phyloP scores from a whole-genome alignment of 2,329 filamentous ascomycete genomes.

The Colletotrichum godetiae region DNA sequence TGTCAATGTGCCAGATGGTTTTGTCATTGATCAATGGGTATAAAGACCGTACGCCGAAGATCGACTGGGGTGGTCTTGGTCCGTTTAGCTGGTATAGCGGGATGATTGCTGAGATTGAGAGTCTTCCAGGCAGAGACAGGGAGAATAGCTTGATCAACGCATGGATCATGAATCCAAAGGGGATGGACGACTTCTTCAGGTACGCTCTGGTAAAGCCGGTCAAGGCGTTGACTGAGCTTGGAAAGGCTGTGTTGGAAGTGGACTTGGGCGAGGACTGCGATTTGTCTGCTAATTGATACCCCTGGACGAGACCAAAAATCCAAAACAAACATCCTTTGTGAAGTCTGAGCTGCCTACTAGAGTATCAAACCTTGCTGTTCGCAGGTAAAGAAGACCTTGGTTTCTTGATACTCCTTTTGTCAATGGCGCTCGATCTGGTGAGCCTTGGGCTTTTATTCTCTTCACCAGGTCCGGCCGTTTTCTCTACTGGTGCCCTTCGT shows the following conservation, averaged over 20 bases:
- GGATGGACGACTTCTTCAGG: slow-evolving; percentile 57
- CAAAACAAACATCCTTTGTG: background rate
- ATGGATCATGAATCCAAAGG: slow-evolving; percentile 56
- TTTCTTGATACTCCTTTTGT: slow-evolving; percentile 4
- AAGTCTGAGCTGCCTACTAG: background rate
- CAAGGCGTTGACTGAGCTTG: slow-evolving; percentile 57
- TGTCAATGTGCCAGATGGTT: slow-evolving; percentile 64
- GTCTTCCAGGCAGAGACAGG: slow-evolving; percentile 56
- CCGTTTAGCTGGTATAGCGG: slow-evolving; percentile 50
- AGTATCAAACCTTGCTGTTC: background rate
- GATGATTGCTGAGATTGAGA: slow-evolving; percentile 62
- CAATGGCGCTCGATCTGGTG: background rate
- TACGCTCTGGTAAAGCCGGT: slow-evolving; percentile 61
- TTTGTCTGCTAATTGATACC: slow-evolving; percentile 18
- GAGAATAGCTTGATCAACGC: slow-evolving; percentile 55
- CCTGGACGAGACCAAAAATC: background rate
- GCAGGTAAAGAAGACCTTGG: background rate
- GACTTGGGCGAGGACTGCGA: slow-evolving; percentile 48
- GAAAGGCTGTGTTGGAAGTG: slow-evolving; percentile 53
- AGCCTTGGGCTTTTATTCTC: background rate
- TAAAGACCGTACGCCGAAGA: slow-evolving; percentile 53
- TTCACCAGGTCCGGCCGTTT: background rate
- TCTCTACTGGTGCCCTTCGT: background rate
- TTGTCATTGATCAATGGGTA: slow-evolving; percentile 59
- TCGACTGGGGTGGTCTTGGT: slow-evolving; percentile 57